Conservation (phyloP, 2,329 filamentous ascomycete species). For the Trichoderma koningiopsis region DNA sequence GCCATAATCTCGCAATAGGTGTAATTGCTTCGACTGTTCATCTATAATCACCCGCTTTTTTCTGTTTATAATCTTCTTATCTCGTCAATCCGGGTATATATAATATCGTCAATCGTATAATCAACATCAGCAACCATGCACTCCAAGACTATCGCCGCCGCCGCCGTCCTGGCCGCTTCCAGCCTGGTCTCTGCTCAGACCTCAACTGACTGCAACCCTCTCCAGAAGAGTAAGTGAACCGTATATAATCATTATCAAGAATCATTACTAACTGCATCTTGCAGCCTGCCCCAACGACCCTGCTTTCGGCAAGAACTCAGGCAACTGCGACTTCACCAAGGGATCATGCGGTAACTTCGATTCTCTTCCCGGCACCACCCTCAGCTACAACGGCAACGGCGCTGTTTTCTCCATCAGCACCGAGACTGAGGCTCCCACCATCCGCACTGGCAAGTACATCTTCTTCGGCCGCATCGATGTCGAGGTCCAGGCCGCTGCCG, state of each 20-base stretch:
- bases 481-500: conserved; percentile 75
- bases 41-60: conserved; percentile 5
- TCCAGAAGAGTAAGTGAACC: conserved; percentile 49
- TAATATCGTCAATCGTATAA: conserved; percentile 14
- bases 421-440: conserved; percentile 68
- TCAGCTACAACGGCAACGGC: conserved; percentile 53
- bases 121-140: conserved; percentile 38
- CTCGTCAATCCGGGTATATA: conserved; percentile 6
- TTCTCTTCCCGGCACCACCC: conserved; percentile 48
- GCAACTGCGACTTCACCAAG: conserved; percentile 73
- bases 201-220: conserved; percentile 57
- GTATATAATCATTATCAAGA: not conserved
- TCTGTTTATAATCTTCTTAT: conserved; percentile 1
- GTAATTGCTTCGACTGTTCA: conserved; percentile 13
- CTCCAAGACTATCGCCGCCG: conserved; percentile 49
- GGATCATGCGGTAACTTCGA: conserved; percentile 63
- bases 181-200: conserved; percentile 58
- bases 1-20: conserved; percentile 8
- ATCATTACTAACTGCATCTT: not conserved
- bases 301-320: conserved; percentile 65
- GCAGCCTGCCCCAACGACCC: conserved; percentile 72
- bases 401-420: conserved; percentile 68
- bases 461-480: conserved; percentile 93
- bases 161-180: conserved; percentile 52
- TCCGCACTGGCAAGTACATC: conserved; percentile 82